Evolutionary conservation across 441 rosid genomes (phyloP), one percentile per base, ranked within the genome.

Genomic region (Geranium incanum): DNA sequence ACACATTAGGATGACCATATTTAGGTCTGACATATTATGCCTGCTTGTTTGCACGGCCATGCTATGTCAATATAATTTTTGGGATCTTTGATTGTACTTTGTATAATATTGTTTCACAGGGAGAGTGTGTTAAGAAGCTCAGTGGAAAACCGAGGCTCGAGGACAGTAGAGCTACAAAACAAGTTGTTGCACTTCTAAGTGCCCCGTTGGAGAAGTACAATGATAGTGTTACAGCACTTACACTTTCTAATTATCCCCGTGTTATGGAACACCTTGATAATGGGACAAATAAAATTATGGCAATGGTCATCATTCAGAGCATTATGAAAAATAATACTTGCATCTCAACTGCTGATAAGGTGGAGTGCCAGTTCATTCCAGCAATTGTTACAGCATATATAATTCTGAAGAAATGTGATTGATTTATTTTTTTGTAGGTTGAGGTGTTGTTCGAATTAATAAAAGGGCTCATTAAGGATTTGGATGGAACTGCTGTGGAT

Each of bases 291-390:
- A 86, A 86, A 82, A 78, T 82, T 43, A 88, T 88, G 92, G 92
- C 87, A 73, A 82, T 88, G 88, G 89, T 85, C 71, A 88, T 88
- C 66, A 84, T 88, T 74, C 85, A 88, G 76, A 86, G 89, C 81
- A 88, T 86, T 76, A 84, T 86, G 87, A 88, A 83, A 82, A 88
- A 83, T 70, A 69, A 75, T 69, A 81, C 88, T 36, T 81, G 78
- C 82, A 84, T 86, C 64, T 84, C 86, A 78, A 84, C 88, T 75
- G 83, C 83, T 68, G 88, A 83, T 68, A 82, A 86, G 88, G 92
- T 87, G 70, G 74, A 55, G 45, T 62, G 67, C 23, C 67, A 78
- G 48, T 74, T 64, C 39, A 64, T 33, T 64, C 18, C 33, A 19
- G 65, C 65, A 60, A 60, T 73, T 70, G 64, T 66, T 55, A 38